A percentile compares a stretch with the other conserved stretches of the same genome.
Conservation (phyloP, 1,284 basidiomycete species). For the Stygiomarasmius scandens region DNA sequence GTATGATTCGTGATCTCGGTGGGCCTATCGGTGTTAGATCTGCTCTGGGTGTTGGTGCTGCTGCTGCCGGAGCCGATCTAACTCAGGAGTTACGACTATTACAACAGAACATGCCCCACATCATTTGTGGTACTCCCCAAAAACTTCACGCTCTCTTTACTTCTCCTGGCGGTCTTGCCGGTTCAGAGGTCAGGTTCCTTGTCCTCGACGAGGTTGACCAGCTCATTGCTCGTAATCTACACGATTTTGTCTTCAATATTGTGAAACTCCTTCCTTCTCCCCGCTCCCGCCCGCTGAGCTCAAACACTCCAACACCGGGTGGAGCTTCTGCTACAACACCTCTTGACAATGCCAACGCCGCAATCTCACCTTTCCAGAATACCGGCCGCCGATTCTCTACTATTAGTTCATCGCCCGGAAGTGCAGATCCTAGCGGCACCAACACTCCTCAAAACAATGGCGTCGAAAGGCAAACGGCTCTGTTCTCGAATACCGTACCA, state of each 20-base stretch:
- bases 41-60: constrained; percentile 81
- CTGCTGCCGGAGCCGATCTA: constrained; percentile 66
- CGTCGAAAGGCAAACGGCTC: constrained; percentile 90
- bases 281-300: constrained; percentile 63
- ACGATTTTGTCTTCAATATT: constrained; percentile 93
- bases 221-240: constrained; percentile 93
- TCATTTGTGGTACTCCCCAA: constrained; percentile 96
- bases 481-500: constrained; percentile 95
- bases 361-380: constrained; percentile 54
- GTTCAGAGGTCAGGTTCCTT: constrained; percentile 86
- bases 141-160: constrained; percentile 93
- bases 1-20: constrained; percentile 94
- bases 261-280: constrained; percentile 88
- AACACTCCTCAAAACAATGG: constrained; percentile 31
- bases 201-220: constrained; percentile 98
- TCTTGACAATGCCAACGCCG: constrained; percentile 43
- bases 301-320: constrained; percentile 39
- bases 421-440: constrained; percentile 32
- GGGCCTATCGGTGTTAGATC: constrained; percentile 89
- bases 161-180: constrained; percentile 71
- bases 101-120: constrained; percentile 90
- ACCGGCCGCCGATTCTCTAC: constrained; percentile 62
- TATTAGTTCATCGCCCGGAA: constrained; percentile 47
- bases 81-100: constrained; percentile 80
- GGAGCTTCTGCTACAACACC: constrained; percentile 34